Percentiles rank a stretch among this genome's conserved stretches.
Evolutionary conservation across 2,329 filamentous ascomycete genomes (phyloP).

Genomic region (Corinectria fuckeliana): DNA sequence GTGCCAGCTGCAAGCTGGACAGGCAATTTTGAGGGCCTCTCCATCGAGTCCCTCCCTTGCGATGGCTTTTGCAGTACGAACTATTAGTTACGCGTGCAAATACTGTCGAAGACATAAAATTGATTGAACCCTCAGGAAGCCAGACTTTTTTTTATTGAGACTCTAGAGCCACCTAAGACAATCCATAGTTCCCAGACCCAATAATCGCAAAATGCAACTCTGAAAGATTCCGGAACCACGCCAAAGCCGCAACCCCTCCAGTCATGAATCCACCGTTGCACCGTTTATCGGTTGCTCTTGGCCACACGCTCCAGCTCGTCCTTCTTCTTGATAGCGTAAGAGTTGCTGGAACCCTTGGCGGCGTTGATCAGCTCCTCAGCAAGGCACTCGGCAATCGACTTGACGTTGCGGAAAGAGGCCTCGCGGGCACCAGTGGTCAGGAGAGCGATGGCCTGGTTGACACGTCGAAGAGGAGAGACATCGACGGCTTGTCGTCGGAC

Average conservation of each 20-base stretch:
- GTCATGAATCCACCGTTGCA: constrained; percentile 42
- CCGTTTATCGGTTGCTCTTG: constrained; percentile 99
- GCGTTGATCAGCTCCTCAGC: constrained; percentile 99
- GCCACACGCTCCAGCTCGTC: constrained; percentile 99
- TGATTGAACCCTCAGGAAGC: constrained; percentile 49
- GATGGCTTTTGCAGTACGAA: neutral
- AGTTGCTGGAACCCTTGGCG: constrained; percentile 99
- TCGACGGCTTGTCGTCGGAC: constrained; percentile 99
- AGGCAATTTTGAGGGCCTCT: neutral
- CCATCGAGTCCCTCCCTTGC: neutral
- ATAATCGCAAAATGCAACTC: constrained; percentile 56
- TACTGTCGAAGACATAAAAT: constrained; percentile 28
- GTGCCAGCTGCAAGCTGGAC: neutral
- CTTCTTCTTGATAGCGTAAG: constrained; percentile 99
- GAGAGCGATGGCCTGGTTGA: constrained; percentile 99
- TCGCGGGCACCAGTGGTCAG: constrained; percentile 99
- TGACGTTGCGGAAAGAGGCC: constrained; percentile 99
- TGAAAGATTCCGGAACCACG: constrained; percentile 55
- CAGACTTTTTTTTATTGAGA: constrained; percentile 51
- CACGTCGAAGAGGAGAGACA: constrained; percentile 98
- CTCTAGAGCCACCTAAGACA: constrained; percentile 52
- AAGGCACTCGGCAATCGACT: constrained; percentile 99
- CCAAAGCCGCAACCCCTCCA: constrained; percentile 50
- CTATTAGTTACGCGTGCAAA: constrained; percentile 6
- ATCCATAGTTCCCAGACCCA: constrained; percentile 53